Base-by-base conservation (phyloP, 441 rosid genomes). In the Arabidopsis hybrid region DNA sequence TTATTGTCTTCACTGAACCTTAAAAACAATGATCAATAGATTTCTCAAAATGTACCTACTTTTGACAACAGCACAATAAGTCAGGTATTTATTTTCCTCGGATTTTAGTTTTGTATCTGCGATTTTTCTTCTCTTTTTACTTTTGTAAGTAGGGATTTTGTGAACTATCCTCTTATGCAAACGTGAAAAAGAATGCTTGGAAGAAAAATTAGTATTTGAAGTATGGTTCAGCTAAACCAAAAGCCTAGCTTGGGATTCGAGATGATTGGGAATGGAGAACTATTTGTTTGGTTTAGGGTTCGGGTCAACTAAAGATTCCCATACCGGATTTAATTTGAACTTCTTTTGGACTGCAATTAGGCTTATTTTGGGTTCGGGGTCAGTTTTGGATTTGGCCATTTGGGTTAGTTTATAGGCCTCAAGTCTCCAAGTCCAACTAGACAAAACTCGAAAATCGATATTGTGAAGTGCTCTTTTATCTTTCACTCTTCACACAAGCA, bases 51-150 rank as follows among this genome's bases (percentile, higher is more conserved):
- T 73, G 17, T 65, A 65, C 36, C 60, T 58, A 49, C 29, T 58
- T 74, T 66, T 65, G 40, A 65, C 65, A 58, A 58, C n/a, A 59
- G 9, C 29, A 31, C 67, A 66, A 59, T 66, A 57, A 73, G 60
- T 3, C 35, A 46, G 66, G 60, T 66, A 46, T 45, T 57, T 34
- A 45, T 36, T 32, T 31, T 8, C 60, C 45, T 16, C 45, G 18
- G 57, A 9, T 21, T 21, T 61, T 14, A 16, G n/a, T 26, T 34
- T 51, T 42, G 32, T 61, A 34, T 18, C 11, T 13, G 4, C 31
- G 8, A 6, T 34, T 32, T 11, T 49, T 11, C 35, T 60, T 36
- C 1, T 2, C 1, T 9, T 49, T 51, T 29, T 14, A 69, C 29
- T 7, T 53, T 49, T 49, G 29, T 38, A 60, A 71, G 18, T 51